These are phyloP conservation scores for Puccinia hordei DNA, from an alignment of 1,284 basidiomycete genomes.

Conservation along the genomic window DNA sequence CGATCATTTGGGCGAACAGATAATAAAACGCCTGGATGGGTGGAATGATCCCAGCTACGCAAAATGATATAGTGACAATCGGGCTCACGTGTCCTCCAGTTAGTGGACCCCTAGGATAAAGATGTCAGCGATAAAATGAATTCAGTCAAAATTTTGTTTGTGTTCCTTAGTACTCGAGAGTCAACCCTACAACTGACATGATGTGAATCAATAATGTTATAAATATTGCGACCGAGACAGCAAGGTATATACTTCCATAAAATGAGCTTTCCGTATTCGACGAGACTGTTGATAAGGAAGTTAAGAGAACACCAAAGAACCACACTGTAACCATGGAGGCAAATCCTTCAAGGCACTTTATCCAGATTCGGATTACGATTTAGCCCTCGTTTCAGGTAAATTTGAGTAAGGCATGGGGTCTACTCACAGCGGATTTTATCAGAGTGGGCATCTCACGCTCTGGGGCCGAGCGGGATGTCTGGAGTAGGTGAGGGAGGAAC, in stretches of 20 bases:
- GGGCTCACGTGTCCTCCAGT: constrained; percentile 35
- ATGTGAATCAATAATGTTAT: constrained; percentile 11
- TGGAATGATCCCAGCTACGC: constrained; percentile 19
- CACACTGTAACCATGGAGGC: constrained; percentile 31
- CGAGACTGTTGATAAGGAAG: constrained; percentile 19
- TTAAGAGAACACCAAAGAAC: constrained; percentile 36
- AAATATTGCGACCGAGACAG: constrained; percentile 1
- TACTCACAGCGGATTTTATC: neutral
- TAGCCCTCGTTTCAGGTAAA: neutral
- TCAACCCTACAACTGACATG: constrained; percentile 4
- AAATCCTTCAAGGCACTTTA: constrained; percentile 40
- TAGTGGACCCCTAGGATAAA: constrained; percentile 9
- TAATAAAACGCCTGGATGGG: constrained; percentile 16
- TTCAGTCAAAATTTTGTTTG: neutral
- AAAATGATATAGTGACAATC: constrained; percentile 30
- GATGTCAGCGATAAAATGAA: neutral
- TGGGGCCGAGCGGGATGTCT: neutral
- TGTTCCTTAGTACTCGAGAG: neutral
- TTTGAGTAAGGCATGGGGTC: neutral
- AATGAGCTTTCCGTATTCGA: neutral
- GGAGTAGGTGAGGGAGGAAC: neutral
- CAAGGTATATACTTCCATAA: constrained; percentile 16
- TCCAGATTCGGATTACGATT: neutral
- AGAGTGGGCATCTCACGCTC: neutral
- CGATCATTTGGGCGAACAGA: constrained; percentile 27